Percentiles rank a stretch among this genome's conserved stretches.
Conservation (phyloP, 257 asterid species). For the Fraxinus pennsylvanica region DNA sequence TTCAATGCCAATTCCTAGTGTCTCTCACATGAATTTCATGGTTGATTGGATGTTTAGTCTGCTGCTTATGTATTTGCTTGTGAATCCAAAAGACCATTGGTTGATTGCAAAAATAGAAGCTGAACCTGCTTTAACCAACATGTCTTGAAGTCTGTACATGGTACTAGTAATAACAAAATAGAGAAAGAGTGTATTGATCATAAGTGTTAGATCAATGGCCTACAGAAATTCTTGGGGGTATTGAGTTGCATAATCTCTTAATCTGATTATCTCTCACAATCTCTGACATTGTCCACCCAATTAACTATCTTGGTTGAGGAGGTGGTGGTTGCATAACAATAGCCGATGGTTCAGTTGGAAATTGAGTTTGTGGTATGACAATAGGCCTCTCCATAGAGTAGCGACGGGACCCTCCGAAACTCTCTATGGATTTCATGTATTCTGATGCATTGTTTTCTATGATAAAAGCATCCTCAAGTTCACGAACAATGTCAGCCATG, state of each 20-base stretch:
- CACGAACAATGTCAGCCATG: constrained; percentile 87
- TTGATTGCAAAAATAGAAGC: constrained; percentile 15
- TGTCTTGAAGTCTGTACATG: constrained; percentile 13
- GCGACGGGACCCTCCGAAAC: constrained; percentile 74
- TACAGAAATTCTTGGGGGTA: constrained; percentile 10
- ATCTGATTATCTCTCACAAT: background rate
- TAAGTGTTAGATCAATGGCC: constrained; percentile 16
- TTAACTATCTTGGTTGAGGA: constrained; percentile 67
- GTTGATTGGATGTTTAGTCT: background rate
- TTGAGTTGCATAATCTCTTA: constrained; percentile 12
- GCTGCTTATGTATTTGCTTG: background rate
- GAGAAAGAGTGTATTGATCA: constrained; percentile 8
- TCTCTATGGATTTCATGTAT: constrained; percentile 52
- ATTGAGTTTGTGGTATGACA: constrained; percentile 55
- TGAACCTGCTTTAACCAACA: constrained; percentile 8
- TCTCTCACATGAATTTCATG: background rate
- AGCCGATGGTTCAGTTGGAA: constrained; percentile 49
- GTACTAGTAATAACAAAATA: constrained; percentile 17
- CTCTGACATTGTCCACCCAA: constrained; percentile 13
- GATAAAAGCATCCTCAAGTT: constrained; percentile 85
- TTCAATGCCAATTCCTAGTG: background rate
- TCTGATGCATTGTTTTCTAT: constrained; percentile 62
- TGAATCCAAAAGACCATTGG: background rate
- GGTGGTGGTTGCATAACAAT: constrained; percentile 54
- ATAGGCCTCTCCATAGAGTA: constrained; percentile 72